Evolutionary conservation across 768 basidiomycete species (phyloP).

Genomic region (Podaxis sp.): DNA sequence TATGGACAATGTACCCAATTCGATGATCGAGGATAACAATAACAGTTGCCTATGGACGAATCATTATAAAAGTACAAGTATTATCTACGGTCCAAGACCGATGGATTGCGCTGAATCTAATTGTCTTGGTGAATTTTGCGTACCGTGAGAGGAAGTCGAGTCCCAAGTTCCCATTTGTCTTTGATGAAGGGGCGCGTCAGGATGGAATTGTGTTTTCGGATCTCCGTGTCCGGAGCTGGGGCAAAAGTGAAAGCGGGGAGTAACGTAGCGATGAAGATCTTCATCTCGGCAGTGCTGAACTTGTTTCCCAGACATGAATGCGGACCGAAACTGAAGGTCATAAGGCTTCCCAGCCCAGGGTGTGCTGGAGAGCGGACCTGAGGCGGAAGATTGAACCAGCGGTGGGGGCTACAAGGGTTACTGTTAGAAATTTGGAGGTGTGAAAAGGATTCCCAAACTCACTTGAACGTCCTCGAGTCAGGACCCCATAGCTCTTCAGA

Average conservation of each 20-base stretch:
- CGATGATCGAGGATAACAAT: slow-evolving; percentile 8
- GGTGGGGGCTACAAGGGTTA: slow-evolving; percentile 25
- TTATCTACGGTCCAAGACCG: background rate
- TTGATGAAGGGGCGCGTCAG: slow-evolving; percentile 49
- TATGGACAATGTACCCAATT: slow-evolving; percentile 3
- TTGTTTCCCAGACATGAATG: slow-evolving; percentile 50
- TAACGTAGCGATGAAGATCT: slow-evolving; percentile 47
- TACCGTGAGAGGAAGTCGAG: slow-evolving; percentile 38
- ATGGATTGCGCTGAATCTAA: background rate
- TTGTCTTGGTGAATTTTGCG: background rate
- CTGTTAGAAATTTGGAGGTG: background rate
- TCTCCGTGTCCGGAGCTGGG: slow-evolving; percentile 37
- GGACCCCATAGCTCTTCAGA: slow-evolving; percentile 54
- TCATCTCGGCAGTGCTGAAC: slow-evolving; percentile 49
- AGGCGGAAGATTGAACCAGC: slow-evolving; percentile 46
- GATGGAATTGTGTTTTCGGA: slow-evolving; percentile 49
- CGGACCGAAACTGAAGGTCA: slow-evolving; percentile 55
- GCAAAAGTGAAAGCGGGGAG: slow-evolving; percentile 46
- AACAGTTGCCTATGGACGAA: background rate
- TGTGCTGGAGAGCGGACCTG: slow-evolving; percentile 33
- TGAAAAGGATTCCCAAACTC: slow-evolving; percentile 21
- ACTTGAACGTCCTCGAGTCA: slow-evolving; percentile 57
- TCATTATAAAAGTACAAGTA: background rate
- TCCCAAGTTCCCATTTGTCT: slow-evolving; percentile 37
- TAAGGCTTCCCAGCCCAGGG: slow-evolving; percentile 48